Base-by-base conservation (phyloP, 441 rosid species). In the Populus hybrid region DNA sequence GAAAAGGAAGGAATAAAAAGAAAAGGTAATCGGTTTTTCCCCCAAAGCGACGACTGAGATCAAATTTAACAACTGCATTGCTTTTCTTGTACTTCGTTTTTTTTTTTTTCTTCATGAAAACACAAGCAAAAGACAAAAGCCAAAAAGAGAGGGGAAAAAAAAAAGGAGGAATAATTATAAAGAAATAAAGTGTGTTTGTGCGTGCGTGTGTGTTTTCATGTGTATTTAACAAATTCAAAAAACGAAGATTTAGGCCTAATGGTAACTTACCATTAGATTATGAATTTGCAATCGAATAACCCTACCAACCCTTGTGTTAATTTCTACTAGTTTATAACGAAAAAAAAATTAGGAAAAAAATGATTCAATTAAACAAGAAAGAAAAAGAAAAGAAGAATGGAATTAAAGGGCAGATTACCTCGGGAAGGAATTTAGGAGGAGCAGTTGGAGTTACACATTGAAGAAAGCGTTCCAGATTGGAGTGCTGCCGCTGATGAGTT, bases 381-480 rank as follows among this genome's bases (percentile, higher is more conserved):
- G 7, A 38, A 16, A 26, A 12, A 63, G 11, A 66, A 64, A 26
- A 0, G 67, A 42, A 23, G 14, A 29, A 7, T 21, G 35, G 53
- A 9, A 61, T 26, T 9, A 65, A 64, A 12, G 74, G n/a, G 42
- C 3, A 59, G 72, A 42, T 64, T 84, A 90, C 92, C 92, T 80
- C 83, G 68, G 88, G 83, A 65, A 86, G 86, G 74, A 75, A 78
- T 68, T 59, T 76, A 0, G 87, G 81, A 38, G 87, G 83, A 83
- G 88, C 89, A 67, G 75, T 74, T 2, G 94, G 94, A 61, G 92
- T 89, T 26, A 81, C 78, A 68, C 85, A 82, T 61, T 78, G 82
- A 56, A 90, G 87, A 77, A 90, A 83, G 29, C 88, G 81, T 64
- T 82, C 86, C 1, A 90, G 81, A 82, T 90, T 90, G 1, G 91